phyloP scores from a whole-genome alignment of 2,329 filamentous ascomycete species.

The Fusarium torulosum region DNA sequence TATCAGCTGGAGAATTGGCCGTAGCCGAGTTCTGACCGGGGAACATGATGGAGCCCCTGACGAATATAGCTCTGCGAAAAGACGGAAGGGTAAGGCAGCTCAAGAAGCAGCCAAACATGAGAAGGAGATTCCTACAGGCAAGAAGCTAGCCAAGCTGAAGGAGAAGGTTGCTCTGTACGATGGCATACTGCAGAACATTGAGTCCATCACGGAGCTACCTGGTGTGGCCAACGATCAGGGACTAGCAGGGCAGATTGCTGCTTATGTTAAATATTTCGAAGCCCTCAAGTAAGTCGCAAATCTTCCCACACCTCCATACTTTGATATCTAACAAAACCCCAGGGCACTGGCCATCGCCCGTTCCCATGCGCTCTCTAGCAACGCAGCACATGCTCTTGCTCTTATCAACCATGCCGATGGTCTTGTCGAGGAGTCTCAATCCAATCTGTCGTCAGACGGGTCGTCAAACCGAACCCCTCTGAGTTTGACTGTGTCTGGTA shows the following conservation, averaged over 20 bases:
- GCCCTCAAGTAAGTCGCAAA: slow-evolving; percentile 78
- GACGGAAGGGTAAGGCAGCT: slow-evolving; percentile 59
- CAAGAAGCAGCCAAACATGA: slow-evolving; percentile 59
- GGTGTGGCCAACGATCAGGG: slow-evolving; percentile 87
- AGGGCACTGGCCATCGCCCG: slow-evolving; percentile 87
- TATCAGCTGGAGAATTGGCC: slow-evolving; percentile 93
- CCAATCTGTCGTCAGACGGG: slow-evolving; percentile 56
- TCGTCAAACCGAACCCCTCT: slow-evolving; percentile 60
- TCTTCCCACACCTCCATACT: neutral
- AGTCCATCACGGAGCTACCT: slow-evolving; percentile 88
- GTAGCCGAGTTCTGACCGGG: slow-evolving; percentile 91
- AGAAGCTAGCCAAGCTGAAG: slow-evolving; percentile 82
- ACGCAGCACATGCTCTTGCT: slow-evolving; percentile 84
- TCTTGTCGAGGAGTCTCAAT: slow-evolving; percentile 68
- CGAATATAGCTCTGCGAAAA: slow-evolving; percentile 62
- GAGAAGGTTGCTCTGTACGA: slow-evolving; percentile 93
- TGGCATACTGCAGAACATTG: slow-evolving; percentile 88
- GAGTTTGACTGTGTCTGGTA: slow-evolving; percentile 74
- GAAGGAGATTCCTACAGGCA: slow-evolving; percentile 76
- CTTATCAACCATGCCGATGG: slow-evolving; percentile 80
- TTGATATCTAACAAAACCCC: slow-evolving; percentile 28
- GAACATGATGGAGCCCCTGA: slow-evolving; percentile 78
- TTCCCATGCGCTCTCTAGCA: slow-evolving; percentile 81
- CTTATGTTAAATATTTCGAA: slow-evolving; percentile 84
- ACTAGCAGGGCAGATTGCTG: slow-evolving; percentile 82